Evolutionary conservation across 495 filamentous ascomycete genomes (phyloP), one percentile per base, ranked within the genome.

Genomic region (Penicillium longicatenatum): DNA sequence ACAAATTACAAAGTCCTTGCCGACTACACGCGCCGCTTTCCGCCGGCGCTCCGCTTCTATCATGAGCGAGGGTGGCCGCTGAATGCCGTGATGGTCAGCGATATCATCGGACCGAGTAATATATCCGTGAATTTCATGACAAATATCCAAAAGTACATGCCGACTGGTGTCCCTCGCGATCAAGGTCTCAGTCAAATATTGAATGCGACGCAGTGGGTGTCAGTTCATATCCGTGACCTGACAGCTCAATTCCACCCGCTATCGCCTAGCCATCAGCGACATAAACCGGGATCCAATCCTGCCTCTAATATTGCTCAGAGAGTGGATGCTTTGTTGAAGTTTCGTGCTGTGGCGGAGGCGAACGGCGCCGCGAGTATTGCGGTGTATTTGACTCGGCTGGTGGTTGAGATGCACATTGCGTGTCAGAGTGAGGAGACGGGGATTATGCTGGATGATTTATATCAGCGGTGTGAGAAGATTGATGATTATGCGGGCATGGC

Each of bases 1-100:
- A 54, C 58, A 17, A 58, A 62, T n/a, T 66, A 63, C 47, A 62
- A 59, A 31, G 50, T 57, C 14, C 55, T 66, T 0, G 61, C 61
- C 39, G 63, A 69, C 33, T 64, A 56, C 50, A 66, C 55, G 31
- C 56, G 66, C 37, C 66, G 66, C 30, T 63, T 51, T 16, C 63
- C 63, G 9, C 63, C 66, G 21, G 19, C 21, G 6, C 30, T 66
- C 5, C 66, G 49, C 24, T 69, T 66, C 45, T 66, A 69, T 35
- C 66, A 66, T 41, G 66, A 69, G 44, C 43, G 41, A 16, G 58
- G 56, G n/a, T 51, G 31, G 11, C 60, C 63, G 4, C 24, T 59
- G 17, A 56, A 64, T 31, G 42, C 55, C 2, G 6, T 29, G 6
- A 61, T 63, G 41, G 24, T 60, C 9, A 51, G 47, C 26, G 52